Evolutionary conservation across 202 grass and related monocot species (phyloP), one percentile per base, ranked within the genome.

Genomic region (Schoenoplectus triqueter): DNA sequence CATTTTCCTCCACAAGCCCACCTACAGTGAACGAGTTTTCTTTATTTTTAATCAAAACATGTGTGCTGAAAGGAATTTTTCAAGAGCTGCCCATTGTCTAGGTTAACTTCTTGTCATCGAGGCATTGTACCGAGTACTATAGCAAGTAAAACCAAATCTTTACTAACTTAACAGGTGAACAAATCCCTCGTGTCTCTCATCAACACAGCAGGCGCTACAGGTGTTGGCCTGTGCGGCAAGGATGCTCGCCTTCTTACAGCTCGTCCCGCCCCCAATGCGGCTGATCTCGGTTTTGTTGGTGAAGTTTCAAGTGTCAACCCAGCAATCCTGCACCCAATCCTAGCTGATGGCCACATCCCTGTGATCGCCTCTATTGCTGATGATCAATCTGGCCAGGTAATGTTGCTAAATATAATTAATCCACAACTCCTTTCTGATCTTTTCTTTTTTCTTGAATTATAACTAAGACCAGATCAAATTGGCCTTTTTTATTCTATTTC

Each of bases 331-430:
- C 86, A 81, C 49, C 91, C 95, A 41, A 87, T 98, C 46, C 85
- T 98, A 57, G 5, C 41, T 17, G 57, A 73, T 2, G 90, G 87
- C 0, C 91, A 95, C 82, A 98, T 98, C 66, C 93, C 93, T 7
- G 95, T 95, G 2, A 95, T 98, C 7, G 95, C 95, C 69, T 90
- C 95, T 2, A 93, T 98, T 5, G 95, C 95, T 0, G 93, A 85
- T 5, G 95, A 98, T 5, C 73, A 94, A 84, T 80, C 44, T 7
- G 91, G 91, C 14, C 61, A 64, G 80, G 59, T 67, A 66, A 57
- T 57, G 20, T 57, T 56, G 73, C 21, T 56, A 8, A 6, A 7
- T 7, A 22, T 56, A 70, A 31, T 67, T 41, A 41, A 22, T 51
- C 8, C 70, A 71, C 7, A 51, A 52, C 0, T 6, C n/a, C 18